Base-by-base conservation (phyloP, 306 rosid species). In the Malus sylvestris region DNA sequence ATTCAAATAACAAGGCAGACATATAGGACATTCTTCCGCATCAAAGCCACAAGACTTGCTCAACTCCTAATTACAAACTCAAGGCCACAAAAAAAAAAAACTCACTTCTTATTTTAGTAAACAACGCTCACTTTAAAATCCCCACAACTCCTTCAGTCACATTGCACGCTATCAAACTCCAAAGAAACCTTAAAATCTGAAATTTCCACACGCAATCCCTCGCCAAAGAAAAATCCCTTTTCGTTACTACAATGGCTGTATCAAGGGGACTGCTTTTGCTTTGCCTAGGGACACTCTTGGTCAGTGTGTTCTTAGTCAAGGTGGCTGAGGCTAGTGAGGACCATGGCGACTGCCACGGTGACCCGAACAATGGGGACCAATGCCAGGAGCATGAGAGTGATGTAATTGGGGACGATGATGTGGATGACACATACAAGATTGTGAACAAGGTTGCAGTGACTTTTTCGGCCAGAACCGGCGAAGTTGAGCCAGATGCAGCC, bases 351-450 rank as follows among this genome's bases (percentile, higher is more conserved):
- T 55, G 73, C 3, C 32, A n/a, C 18, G 25, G 51, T 4, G 38
- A 65, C 1, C 18, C 74, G 0, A 55, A 70, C 11, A 70, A 76
- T 4, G 86, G 83, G 5, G 65, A 83, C 16, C 86, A 76, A 5
- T 86, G 90, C 82, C 71, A 60, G 30, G 77, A 80, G 20, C 76
- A 73, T 11, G 77, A 59, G 0, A 45, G 25, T 0, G 46, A 30
- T 23, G 81, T n/a, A 8, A 52, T 74, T 1, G 78, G 70, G 8
- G 83, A 83, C 4, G 85, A 82, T 10, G 91, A 87, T 3, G 57
- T 85, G 2, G 91, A 80, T 46, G 85, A 86, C 16, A 78, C 87
- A 5, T 86, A 81, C 81, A 83, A 86, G 74, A 65, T 80, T 30
- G 78, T 68, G 27, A 68, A 74, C 74, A 74, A 70, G 32, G 60